Conservation (phyloP, 768 basidiomycete species). For the Chiua virens region DNA sequence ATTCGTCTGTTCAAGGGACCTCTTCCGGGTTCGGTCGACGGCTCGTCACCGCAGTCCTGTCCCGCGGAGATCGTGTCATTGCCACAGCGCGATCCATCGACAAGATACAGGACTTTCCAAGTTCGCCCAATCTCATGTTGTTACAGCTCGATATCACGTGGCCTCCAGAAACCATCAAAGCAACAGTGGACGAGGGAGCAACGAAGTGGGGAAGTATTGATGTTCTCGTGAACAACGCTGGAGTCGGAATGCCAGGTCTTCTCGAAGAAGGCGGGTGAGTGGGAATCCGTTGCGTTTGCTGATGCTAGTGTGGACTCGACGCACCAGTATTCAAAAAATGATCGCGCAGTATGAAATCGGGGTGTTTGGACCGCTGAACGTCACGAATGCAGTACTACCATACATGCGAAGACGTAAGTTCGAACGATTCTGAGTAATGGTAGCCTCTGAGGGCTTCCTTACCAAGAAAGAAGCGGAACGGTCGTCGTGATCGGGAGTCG, state of each 20-base stretch:
- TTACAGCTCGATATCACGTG: slow-evolving; percentile 54
- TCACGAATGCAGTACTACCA: slow-evolving; percentile 54
- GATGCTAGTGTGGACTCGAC: slow-evolving; percentile 28
- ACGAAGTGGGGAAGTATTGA: slow-evolving; percentile 52
- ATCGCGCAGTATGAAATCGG: slow-evolving; percentile 42
- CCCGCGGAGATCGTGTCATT: slow-evolving; percentile 59
- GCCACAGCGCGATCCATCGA: slow-evolving; percentile 52
- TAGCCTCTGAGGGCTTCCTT: not conserved
- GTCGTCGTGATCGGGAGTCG: slow-evolving; percentile 56
- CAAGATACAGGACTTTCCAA: slow-evolving; percentile 38
- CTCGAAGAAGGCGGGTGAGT: slow-evolving; percentile 61
- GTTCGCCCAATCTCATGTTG: slow-evolving; percentile 38
- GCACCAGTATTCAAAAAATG: slow-evolving; percentile 35
- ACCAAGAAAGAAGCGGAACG: slow-evolving; percentile 38
- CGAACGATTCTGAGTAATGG: not conserved
- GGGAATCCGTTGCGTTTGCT: not conserved
- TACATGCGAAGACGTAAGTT: slow-evolving; percentile 40
- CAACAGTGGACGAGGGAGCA: slow-evolving; percentile 41
- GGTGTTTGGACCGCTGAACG: slow-evolving; percentile 41
- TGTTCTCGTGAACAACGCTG: slow-evolving; percentile 68
- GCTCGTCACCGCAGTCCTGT: slow-evolving; percentile 43
- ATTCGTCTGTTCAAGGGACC: slow-evolving; percentile 37
- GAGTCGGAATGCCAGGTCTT: slow-evolving; percentile 42
- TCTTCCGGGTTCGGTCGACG: slow-evolving; percentile 59
- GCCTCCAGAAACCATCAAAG: slow-evolving; percentile 40